Base-by-base conservation (phyloP, 2,329 filamentous ascomycete species). In the Macrophomina phaseolina region DNA sequence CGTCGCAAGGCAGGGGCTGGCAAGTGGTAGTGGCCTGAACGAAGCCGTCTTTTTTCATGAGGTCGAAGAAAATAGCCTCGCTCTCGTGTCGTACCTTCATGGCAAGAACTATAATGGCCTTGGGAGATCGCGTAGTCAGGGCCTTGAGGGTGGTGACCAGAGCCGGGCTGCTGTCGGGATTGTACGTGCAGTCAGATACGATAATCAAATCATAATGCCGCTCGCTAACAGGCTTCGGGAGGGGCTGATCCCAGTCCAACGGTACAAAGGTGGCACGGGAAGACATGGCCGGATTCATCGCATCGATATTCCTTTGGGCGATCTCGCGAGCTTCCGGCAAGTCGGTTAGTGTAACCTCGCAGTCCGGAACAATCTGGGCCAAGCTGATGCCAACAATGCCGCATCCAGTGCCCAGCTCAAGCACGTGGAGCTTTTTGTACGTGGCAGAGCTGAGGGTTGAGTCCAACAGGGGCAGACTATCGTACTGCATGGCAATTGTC, bases 181-280 rank as follows among this genome's bases (percentile, higher is more conserved):
- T 92, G 78, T 92, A 92, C 1, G 89, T 92, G 77, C 90, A 92
- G 74, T 92, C 90, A 1, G 89, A 88, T 1, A 91, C 85, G 4
- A 91, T 74, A 28, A 91, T 82, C 40, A 92, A 72, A 74, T 90
- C 86, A 71, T 87, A 82, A 11, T 82, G 75, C 45, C 80, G 74
- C 4, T 75, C 71, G 34, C 71, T 69, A 3, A 81, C 63, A 6
- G 65, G 67, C 48, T 68, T 45, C 0, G 85, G 81, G 6, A 89
- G 75, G 3, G 81, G 75, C 14, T 81, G 75, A n/a, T 87, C 83
- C 90, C 90, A 92, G 74, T 91, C 86, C 4, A 92, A 81, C 2
- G 85, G 79, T 62, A 81, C 75, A 70, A 87, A 88, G 5, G 73
- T 71, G 52, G 85, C 73, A 2, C 68, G 73, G 1, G 85, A 83